A percentile compares a stretch with the other conserved stretches of the same genome.
These are phyloP conservation scores for Pseudoneurospora amorphoporcata DNA, from an alignment of 495 filamentous ascomycete species.

Conservation along the genomic window DNA sequence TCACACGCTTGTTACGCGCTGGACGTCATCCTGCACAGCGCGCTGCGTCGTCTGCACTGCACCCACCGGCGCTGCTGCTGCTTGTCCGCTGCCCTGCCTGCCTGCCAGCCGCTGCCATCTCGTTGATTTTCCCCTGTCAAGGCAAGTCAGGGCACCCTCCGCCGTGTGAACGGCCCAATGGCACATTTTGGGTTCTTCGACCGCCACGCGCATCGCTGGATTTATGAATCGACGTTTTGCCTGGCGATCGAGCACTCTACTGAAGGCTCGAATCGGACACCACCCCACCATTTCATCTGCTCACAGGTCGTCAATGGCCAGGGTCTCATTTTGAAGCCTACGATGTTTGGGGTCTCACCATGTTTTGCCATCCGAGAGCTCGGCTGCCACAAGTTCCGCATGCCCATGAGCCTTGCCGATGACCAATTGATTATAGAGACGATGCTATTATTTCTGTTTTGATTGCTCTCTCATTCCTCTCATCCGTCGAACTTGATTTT, in stretches of 20 bases:
- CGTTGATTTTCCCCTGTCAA: background rate
- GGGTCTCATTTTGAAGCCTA: background rate
- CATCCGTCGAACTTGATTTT: background rate
- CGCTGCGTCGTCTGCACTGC: background rate
- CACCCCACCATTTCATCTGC: background rate
- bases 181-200: background rate
- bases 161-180: background rate
- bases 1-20: background rate
- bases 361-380: background rate
- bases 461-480: background rate
- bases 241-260: background rate
- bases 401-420: background rate
- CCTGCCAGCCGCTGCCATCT: background rate
- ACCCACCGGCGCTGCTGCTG: background rate
- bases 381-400: background rate
- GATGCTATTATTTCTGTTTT: background rate
- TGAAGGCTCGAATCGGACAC: background rate
- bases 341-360: background rate
- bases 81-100: too few relatives aligned
- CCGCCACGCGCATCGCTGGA: background rate
- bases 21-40: background rate
- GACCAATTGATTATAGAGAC: background rate
- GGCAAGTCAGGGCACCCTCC: background rate
- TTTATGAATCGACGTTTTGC: background rate
- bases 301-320: background rate